These are phyloP conservation scores for Polygonum aviculare DNA, from an alignment of 148 eudicot species.

Conservation along the genomic window DNA sequence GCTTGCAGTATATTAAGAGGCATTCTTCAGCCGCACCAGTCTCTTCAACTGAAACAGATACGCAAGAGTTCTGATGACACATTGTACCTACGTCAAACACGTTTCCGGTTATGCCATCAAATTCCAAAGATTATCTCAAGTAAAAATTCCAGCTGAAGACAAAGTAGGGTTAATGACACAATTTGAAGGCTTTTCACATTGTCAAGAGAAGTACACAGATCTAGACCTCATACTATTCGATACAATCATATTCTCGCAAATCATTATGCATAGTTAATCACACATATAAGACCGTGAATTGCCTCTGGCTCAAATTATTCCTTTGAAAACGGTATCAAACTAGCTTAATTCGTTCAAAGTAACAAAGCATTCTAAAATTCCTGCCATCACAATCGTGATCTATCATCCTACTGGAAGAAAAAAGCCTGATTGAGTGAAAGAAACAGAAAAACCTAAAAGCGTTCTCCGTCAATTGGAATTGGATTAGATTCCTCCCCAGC, in stretches of 20 bases:
- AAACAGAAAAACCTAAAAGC: not conserved
- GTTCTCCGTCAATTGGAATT: not conserved
- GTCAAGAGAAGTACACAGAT: not conserved
- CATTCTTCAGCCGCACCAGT: conserved; percentile 65
- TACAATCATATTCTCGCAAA: not conserved
- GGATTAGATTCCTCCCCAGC: not conserved
- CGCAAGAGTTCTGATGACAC: conserved; percentile 75
- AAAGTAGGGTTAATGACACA: not conserved
- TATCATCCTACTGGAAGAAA: not conserved
- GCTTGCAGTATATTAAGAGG: conserved; percentile 83
- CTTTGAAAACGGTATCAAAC: not conserved
- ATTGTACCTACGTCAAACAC: conserved; percentile 23
- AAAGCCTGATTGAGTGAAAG: not conserved
- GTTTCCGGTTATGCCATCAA: not conserved
- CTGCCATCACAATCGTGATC: not conserved
- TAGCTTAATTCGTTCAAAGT: not conserved
- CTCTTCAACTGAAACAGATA: conserved; percentile 62
- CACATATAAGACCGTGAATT: not conserved
- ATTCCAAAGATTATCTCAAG: not conserved
- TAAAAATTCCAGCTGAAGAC: not conserved
- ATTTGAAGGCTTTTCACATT: not conserved
- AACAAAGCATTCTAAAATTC: not conserved
- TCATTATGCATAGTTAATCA: not conserved
- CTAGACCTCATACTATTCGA: not conserved
- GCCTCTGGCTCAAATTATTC: not conserved